phyloP scores from a whole-genome alignment of 2,329 filamentous ascomycete species.

The Ascochyta viciae-villosae region DNA sequence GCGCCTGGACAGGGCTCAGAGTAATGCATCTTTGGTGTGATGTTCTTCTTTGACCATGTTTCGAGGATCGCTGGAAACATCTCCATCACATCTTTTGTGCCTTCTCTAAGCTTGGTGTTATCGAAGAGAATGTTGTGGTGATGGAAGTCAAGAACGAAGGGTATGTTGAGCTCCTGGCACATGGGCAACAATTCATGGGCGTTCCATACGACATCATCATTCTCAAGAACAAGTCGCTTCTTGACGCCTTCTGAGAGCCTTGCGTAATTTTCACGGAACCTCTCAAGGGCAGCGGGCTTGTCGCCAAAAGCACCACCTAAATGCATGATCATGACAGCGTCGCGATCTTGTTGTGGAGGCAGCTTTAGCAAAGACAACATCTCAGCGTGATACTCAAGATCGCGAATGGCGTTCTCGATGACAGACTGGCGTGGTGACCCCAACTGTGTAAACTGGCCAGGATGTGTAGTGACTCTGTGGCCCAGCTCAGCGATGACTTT shows the following conservation, averaged over 20 bases:
- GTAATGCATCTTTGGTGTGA: constrained; percentile 97
- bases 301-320: constrained; percentile 92
- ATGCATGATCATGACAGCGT: constrained; percentile 94
- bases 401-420: constrained; percentile 76
- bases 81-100: constrained; percentile 79
- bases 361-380: constrained; percentile 79
- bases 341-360: constrained; percentile 77
- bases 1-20: constrained; percentile 81
- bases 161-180: constrained; percentile 94
- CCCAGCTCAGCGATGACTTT: constrained; percentile 77
- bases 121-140: constrained; percentile 97
- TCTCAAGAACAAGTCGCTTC: constrained; percentile 84
- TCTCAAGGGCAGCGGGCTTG: constrained; percentile 77
- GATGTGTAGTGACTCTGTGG: constrained; percentile 88
- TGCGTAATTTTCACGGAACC: constrained; percentile 79
- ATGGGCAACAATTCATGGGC: constrained; percentile 89
- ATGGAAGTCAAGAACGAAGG: constrained; percentile 89
- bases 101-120: constrained; percentile 73
- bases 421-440: constrained; percentile 82
- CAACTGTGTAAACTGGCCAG: constrained; percentile 88
- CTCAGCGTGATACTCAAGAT: constrained; percentile 88
- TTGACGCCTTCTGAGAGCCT: constrained; percentile 74
- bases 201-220: constrained; percentile 92
- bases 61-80: constrained; percentile 79
- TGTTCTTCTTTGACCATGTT: constrained; percentile 84